phyloP scores from a whole-genome alignment of 192 early-diverging fungal species.

The Umbelopsis sp. region DNA sequence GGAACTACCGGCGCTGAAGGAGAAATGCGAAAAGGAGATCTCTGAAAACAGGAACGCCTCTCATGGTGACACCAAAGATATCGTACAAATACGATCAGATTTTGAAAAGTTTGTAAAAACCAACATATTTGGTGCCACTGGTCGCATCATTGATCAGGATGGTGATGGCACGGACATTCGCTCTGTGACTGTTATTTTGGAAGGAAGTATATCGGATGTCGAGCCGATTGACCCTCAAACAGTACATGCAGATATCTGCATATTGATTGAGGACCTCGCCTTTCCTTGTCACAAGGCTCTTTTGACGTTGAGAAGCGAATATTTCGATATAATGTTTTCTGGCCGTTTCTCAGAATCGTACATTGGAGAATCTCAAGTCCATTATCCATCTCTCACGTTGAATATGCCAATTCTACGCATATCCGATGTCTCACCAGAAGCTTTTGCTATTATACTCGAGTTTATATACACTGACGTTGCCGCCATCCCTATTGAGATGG shows the following conservation, averaged over 20 bases:
- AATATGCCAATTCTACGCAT: conserved; percentile 6
- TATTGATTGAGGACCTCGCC: conserved; percentile 28
- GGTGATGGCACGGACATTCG: not conserved
- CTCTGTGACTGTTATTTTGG: not conserved
- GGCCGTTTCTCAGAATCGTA: conserved; percentile 42
- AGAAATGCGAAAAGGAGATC: conserved; percentile 15
- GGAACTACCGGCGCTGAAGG: conserved; percentile 24
- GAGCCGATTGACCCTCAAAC: not conserved
- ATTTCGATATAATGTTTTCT: conserved; percentile 44
- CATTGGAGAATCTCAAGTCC: not conserved
- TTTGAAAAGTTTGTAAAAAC: conserved; percentile 29
- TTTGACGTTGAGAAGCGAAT: conserved; percentile 40
- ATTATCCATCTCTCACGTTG: conserved; percentile 4
- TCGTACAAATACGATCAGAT: conserved; percentile 31
- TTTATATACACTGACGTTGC: conserved; percentile 51
- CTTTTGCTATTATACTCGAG: conserved; percentile 42
- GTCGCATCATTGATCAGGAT: not conserved
- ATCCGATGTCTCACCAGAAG: conserved; percentile 14
- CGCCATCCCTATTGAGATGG: conserved; percentile 23
- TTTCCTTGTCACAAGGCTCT: conserved; percentile 51
- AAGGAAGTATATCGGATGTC: conserved; percentile 13
- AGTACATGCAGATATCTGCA: conserved; percentile 39
- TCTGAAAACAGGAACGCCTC: not conserved
- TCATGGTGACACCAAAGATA: conserved; percentile 19
- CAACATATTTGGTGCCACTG: conserved; percentile 13